Evolutionary conservation across 495 filamentous ascomycete genomes (phyloP).

Genomic region (Sphaerosporella brunnea): DNA sequence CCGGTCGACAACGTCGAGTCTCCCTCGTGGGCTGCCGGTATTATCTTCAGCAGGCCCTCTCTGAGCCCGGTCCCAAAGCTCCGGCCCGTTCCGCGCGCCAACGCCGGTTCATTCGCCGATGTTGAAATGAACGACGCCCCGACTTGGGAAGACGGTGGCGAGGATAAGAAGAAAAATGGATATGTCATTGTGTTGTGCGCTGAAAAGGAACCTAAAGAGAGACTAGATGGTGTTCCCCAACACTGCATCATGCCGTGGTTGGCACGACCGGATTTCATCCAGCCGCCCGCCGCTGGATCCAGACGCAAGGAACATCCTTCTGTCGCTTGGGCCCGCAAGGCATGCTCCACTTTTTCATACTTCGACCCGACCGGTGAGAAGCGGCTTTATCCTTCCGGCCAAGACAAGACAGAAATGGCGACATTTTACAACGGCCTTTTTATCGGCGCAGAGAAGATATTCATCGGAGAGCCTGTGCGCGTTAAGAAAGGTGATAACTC

Average conservation of each 20-base stretch:
- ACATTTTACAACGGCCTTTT: constrained; percentile 35
- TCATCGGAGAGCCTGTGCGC: constrained; percentile 39
- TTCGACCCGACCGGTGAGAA: constrained; percentile 29
- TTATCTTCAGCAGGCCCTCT: constrained; percentile 13
- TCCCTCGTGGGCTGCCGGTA: constrained; percentile 12
- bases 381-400: constrained; percentile 15
- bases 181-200: constrained; percentile 18
- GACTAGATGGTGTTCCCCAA: constrained; percentile 11
- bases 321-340: constrained; percentile 9
- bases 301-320: constrained; percentile 16
- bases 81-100: neutral
- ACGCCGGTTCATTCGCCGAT: neutral
- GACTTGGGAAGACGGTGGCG: constrained; percentile 4
- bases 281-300: neutral
- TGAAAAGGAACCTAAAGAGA: constrained; percentile 7
- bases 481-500: constrained; percentile 21
- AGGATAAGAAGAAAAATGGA: neutral
- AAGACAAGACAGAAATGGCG: constrained; percentile 2
- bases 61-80: neutral
- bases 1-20: neutral
- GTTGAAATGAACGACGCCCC: constrained; percentile 14
- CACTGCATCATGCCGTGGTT: constrained; percentile 19
- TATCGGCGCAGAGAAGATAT: constrained; percentile 44
- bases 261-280: constrained; percentile 8
- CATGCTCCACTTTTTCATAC: constrained; percentile 36